These are phyloP conservation scores for Mycena vulgaris DNA, from an alignment of 768 basidiomycete genomes.

Conservation along the genomic window DNA sequence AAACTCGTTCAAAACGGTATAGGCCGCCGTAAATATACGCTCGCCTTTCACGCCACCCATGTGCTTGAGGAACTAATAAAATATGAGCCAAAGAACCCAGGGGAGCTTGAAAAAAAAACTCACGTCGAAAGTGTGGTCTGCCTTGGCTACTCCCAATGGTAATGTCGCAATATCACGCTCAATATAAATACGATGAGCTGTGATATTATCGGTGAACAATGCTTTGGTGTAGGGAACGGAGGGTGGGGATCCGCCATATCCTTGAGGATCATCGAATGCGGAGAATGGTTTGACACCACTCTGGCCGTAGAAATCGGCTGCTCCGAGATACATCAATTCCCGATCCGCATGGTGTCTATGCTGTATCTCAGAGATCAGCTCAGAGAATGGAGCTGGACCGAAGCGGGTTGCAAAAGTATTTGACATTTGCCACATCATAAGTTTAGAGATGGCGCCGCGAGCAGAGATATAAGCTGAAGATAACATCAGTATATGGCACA, in stretches of 20 bases:
- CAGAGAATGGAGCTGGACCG: constrained; percentile 18
- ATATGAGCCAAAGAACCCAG: background rate
- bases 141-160: background rate
- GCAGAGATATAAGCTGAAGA: constrained; percentile 15
- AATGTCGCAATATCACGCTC: background rate
- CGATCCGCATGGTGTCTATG: background rate
- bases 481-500: background rate
- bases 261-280: constrained; percentile 1
- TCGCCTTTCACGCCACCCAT: too few species aligned
- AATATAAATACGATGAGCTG: constrained; percentile 4
- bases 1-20: too few species aligned
- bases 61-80: too few species aligned
- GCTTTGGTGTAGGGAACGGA: background rate
- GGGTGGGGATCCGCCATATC: constrained; percentile 2
- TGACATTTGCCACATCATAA: constrained; percentile 11
- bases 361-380: constrained; percentile 18
- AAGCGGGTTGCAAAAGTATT: constrained; percentile 6
- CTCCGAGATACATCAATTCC: constrained; percentile 19
- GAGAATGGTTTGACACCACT: background rate
- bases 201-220: background rate
- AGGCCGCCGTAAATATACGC: too few species aligned
- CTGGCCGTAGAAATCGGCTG: constrained; percentile 4
- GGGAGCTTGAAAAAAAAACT: background rate
- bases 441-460: constrained; percentile 6
- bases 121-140: constrained; percentile 3